Evolutionary conservation across 768 basidiomycete species (phyloP).

Genomic region (Roridomyces roridus): DNA sequence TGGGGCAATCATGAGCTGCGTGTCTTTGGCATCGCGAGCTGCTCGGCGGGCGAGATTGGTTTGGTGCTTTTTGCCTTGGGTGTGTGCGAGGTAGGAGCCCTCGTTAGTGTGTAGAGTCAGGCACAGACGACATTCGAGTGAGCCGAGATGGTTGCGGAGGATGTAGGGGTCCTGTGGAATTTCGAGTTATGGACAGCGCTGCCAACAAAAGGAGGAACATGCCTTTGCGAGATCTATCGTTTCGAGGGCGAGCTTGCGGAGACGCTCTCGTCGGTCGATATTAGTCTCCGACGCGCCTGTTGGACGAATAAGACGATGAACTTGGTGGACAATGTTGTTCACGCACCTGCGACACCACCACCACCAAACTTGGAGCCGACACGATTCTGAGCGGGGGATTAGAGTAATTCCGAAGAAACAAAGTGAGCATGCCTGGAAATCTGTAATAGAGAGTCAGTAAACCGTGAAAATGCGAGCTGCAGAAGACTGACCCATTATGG

Average conservation of each 20-base stretch:
- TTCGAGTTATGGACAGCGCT: constrained; percentile 15
- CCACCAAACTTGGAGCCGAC: constrained; percentile 96
- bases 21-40: constrained; percentile 96
- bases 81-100: constrained; percentile 98
- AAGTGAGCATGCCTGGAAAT: constrained; percentile 66
- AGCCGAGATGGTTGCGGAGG: constrained; percentile 97
- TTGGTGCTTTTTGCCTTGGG: constrained; percentile 99
- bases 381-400: constrained; percentile 68
- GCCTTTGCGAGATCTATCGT: constrained; percentile 99
- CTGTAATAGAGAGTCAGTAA: constrained; percentile 39
- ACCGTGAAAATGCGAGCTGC: neutral
- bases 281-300: constrained; percentile 82
- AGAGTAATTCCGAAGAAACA: neutral
- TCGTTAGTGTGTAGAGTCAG: constrained; percentile 99
- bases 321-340: too few relatives aligned
- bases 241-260: constrained; percentile 94
- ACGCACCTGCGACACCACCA: constrained; percentile 85
- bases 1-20: constrained; percentile 87
- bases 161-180: constrained; percentile 95
- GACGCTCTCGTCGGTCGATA: constrained; percentile 92
- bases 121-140: constrained; percentile 97
- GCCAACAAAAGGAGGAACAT: constrained; percentile 23
- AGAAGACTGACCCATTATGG: constrained; percentile 37
- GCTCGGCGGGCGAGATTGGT: constrained; percentile 97
- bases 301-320: too few relatives aligned